Conservation (phyloP, 2,329 filamentous ascomycete species). For the Ophiostoma australiae region DNA sequence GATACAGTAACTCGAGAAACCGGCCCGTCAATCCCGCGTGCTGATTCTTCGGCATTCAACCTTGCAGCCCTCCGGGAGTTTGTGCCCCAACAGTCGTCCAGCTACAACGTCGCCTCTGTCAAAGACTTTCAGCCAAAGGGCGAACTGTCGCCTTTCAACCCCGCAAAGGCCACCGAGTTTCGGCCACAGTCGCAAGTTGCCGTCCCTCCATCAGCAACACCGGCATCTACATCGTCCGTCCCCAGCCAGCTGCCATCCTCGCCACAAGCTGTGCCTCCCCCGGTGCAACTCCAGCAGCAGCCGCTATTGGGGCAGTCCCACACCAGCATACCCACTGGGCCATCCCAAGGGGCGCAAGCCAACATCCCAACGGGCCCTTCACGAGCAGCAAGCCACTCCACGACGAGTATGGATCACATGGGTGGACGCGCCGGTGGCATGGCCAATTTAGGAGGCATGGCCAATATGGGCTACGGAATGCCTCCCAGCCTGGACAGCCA, state of each 20-base stretch:
- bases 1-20: slow-evolving; percentile 20
- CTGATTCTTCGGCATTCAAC: slow-evolving; percentile 42
- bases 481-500: slow-evolving; percentile 16
- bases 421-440: slow-evolving; percentile 25
- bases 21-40: slow-evolving; percentile 19
- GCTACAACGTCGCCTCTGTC: slow-evolving; percentile 22
- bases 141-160: slow-evolving; percentile 28
- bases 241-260: slow-evolving; percentile 20
- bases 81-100: slow-evolving; percentile 25
- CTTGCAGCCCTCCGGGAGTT: slow-evolving; percentile 51
- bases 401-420: slow-evolving; percentile 46
- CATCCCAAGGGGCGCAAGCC: slow-evolving; percentile 19
- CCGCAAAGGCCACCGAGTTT: slow-evolving; percentile 28
- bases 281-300: slow-evolving; percentile 17
- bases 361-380: slow-evolving; percentile 25
- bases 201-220: slow-evolving; percentile 20
- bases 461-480: slow-evolving; percentile 19
- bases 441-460: slow-evolving; percentile 28
- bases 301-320: slow-evolving; percentile 2
- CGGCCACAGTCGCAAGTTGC: slow-evolving; percentile 24
- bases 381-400: slow-evolving; percentile 18
- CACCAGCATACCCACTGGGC: slow-evolving; percentile 22
- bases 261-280: slow-evolving; percentile 13
- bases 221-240: slow-evolving; percentile 10
- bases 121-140: slow-evolving; percentile 26